Base-by-base conservation (phyloP, 192 early-diverging fungal species). In the Entophlyctis helioformis region DNA sequence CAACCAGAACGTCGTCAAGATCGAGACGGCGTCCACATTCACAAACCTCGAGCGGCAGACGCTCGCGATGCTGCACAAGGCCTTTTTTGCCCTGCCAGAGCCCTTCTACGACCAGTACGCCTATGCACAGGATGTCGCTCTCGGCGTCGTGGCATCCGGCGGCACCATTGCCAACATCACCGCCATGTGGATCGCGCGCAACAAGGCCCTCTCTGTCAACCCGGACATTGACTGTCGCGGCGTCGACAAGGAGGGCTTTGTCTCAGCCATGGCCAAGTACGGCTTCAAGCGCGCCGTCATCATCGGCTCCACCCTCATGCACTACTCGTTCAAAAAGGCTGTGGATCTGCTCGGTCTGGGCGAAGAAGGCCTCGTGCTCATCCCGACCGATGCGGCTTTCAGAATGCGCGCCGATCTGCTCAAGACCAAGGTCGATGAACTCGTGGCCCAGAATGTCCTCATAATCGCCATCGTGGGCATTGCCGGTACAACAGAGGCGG, bases 281-380 rank as follows among this genome's bases (percentile, higher is more conserved):
- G 67, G 67, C 13, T 74, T 74, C 48, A 55, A 44, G 18, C 61
- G 69, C 3, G 71, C 69, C 3, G 70, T 63, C 9, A 71, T 76
- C 31, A 37, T 76, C 20, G 67, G 64, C 19, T 59, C 54, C 28
- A 19, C 40, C 18, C 51, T 76, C 50, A 60, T 71, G 58, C 74
- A 74, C 50, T 76, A 74, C 51, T 76, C 74, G 12, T 66, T 76
- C 56, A 74, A 74, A 43, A 76, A 76, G 47, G 74, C 71, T 0
- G 67, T 66, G 21, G 74, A 74, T 68, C 50, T 76, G 51, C 50
- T 76, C 15, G 74, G 74, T 12, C 41, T 76, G 2, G 74, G 74
- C 5, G 69, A 73, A 35, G 47, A 67, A 24, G 69, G 71, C 19
- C 44, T 76, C 10, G 40, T 56, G 24, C 41, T 66, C 8, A 57